phyloP scores from a whole-genome alignment of 306 rosid genomes.

The Glycine soja region DNA sequence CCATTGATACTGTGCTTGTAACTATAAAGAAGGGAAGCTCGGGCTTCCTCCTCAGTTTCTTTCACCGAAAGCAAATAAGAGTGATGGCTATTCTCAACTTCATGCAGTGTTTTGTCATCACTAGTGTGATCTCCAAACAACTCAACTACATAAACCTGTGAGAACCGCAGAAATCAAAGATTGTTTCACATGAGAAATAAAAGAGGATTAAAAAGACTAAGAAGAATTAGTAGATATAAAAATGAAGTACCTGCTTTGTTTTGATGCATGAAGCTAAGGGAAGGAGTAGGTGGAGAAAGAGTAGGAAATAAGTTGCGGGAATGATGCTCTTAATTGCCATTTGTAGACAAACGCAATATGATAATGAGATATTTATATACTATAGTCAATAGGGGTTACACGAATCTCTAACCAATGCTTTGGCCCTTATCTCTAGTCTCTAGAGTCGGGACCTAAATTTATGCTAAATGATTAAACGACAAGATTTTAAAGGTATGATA shows the following conservation, averaged over 20 bases:
- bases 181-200: constrained; percentile 23
- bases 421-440: constrained; percentile 35
- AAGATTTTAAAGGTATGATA: constrained; percentile 30
- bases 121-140: constrained; percentile 59
- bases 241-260: constrained; percentile 39
- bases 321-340: constrained; percentile 31
- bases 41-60: constrained; percentile 67
- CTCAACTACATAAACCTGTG: constrained; percentile 72
- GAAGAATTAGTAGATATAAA: not conserved
- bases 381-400: constrained; percentile 8
- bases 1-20: constrained; percentile 88
- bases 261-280: constrained; percentile 48
- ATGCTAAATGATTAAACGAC: constrained; percentile 23
- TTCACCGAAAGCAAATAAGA: constrained; percentile 75
- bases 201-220: not conserved
- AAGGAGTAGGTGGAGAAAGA: constrained; percentile 38
- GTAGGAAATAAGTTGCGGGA: constrained; percentile 8
- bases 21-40: constrained; percentile 74
- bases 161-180: not conserved
- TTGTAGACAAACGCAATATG: constrained; percentile 38
- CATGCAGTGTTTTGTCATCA: constrained; percentile 53
- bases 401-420: constrained; percentile 43
- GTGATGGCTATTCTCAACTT: constrained; percentile 64
- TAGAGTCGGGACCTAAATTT: constrained; percentile 17
- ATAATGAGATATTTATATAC: constrained; percentile 35